Evolutionary conservation across 441 rosid species (phyloP).

Genomic region (Croton setiger): DNA sequence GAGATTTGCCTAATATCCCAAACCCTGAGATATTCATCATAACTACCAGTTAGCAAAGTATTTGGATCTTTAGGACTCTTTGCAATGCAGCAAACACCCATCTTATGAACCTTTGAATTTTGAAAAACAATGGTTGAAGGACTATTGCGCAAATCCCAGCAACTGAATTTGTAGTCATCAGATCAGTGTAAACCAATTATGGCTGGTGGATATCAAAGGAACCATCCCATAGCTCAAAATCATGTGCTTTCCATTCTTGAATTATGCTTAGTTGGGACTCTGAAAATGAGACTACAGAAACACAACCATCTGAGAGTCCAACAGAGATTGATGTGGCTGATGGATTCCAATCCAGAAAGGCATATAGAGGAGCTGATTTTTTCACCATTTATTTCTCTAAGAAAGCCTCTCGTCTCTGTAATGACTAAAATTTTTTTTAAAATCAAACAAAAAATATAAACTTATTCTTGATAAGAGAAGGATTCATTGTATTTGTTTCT

Average conservation of each 20-base stretch:
- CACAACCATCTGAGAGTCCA: slow-evolving; percentile 80
- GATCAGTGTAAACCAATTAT: slow-evolving; percentile 69
- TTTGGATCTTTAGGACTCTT: slow-evolving; percentile 52
- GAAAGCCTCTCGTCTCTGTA: slow-evolving; percentile 13
- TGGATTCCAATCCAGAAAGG: slow-evolving; percentile 27
- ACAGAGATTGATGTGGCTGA: slow-evolving; percentile 25
- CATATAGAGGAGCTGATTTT: slow-evolving; percentile 21
- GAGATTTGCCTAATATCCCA: slow-evolving; percentile 73
- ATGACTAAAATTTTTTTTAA: not conserved
- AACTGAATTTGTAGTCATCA: slow-evolving; percentile 81
- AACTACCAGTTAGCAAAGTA: slow-evolving; percentile 63
- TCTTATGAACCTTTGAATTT: slow-evolving; percentile 60
- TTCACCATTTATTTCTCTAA: slow-evolving; percentile 16
- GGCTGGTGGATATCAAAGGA: slow-evolving; percentile 71
- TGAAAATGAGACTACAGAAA: slow-evolving; percentile 45
- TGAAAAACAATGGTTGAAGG: slow-evolving; percentile 45
- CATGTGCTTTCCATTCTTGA: slow-evolving; percentile 79
- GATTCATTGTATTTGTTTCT: too few species aligned
- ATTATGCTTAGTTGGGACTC: slow-evolving; percentile 46
- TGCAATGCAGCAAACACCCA: slow-evolving; percentile 75
- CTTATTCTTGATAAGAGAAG: slow-evolving; percentile 6
- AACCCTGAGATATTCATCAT: slow-evolving; percentile 62
- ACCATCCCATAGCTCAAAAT: slow-evolving; percentile 68
- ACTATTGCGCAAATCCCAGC: slow-evolving; percentile 62
- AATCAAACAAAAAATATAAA: not conserved